Conservation (phyloP, 306 rosid species). For the Malus domestica region DNA sequence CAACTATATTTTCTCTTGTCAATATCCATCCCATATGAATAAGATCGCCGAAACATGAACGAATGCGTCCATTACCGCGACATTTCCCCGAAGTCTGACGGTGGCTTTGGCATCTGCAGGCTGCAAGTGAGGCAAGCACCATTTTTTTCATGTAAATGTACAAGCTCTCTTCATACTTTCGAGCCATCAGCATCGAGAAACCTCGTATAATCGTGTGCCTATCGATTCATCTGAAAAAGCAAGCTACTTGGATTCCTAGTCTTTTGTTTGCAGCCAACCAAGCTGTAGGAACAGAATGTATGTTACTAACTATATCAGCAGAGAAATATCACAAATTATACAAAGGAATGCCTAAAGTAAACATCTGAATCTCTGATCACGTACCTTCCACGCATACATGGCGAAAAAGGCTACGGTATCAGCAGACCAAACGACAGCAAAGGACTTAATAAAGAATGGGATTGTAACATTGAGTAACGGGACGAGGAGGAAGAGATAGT, state of each 20-base stretch:
- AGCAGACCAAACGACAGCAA: constrained; percentile 91
- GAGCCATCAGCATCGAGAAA: background rate
- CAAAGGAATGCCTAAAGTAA: background rate
- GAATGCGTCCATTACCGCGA: background rate
- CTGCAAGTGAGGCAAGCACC: background rate
- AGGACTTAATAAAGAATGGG: constrained; percentile 96
- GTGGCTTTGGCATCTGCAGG: background rate
- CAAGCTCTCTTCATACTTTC: background rate
- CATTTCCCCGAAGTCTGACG: background rate
- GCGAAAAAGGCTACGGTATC: constrained; percentile 76
- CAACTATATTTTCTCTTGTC: background rate
- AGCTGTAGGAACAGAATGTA: constrained; percentile 36
- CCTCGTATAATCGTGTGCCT: background rate
- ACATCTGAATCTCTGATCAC: background rate
- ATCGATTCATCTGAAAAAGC: background rate
- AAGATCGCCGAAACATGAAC: background rate
- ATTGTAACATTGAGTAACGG: constrained; percentile 75
- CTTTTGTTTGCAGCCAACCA: constrained; percentile 67
- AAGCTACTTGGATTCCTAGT: constrained; percentile 28
- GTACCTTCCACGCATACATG: constrained; percentile 97
- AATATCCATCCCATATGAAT: background rate
- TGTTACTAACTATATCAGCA: background rate
- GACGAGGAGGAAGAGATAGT: constrained; percentile 83
- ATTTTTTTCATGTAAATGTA: background rate
- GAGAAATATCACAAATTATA: background rate